Evolutionary conservation across 192 early-diverging fungal species (phyloP), one percentile per base, ranked within the genome.

Genomic region (Backusella parvicylindrica): DNA sequence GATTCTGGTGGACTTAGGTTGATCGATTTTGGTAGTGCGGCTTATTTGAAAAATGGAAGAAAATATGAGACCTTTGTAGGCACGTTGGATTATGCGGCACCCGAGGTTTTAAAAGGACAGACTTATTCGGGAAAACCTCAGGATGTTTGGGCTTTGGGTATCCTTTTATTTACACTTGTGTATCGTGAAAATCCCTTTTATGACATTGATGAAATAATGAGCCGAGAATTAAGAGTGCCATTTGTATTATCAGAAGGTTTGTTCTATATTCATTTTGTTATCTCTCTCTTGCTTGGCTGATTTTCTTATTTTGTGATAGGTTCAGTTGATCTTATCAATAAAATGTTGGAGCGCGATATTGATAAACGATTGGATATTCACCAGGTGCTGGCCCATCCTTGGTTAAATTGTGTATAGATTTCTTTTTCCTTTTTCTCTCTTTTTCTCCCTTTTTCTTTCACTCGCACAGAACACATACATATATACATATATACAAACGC

Each of bases 141-240:
- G 77, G 95, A 96, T 78, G 88, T 96, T 31, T 96, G 95, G 95
- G 87, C 88, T 2, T 75, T 96, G 0, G 95, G 94, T 0, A 91
- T 94, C 41, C 73, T 95, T 15, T 77, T 95, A 41, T 95, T 90
- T 80, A 93, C 90, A 0, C 74, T 95, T 28, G 82, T 92, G 31
- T 93, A 87, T 71, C 82, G 85, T 40, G 91, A 93, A 77, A 92
- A 90, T 47, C 92, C 92, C 15, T 93, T 92, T 63, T 93, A 88
- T 77, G 86, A 85, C 68, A 84, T 90, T 72, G 84, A 88, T 71
- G 89, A 90, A 80, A 88, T 92, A 74, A 78, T 90, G 68, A 82
- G 79, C 23, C 73, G 84, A 33, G 88, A 88, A 72, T 67, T 92
- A 26, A 36, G 56, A 32, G 60, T 65, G 32, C 72, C 72, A 1